These are phyloP conservation scores for Fistulifera pelliculosa DNA, from an alignment of 108 stramenopile genomes.

Conservation along the genomic window DNA sequence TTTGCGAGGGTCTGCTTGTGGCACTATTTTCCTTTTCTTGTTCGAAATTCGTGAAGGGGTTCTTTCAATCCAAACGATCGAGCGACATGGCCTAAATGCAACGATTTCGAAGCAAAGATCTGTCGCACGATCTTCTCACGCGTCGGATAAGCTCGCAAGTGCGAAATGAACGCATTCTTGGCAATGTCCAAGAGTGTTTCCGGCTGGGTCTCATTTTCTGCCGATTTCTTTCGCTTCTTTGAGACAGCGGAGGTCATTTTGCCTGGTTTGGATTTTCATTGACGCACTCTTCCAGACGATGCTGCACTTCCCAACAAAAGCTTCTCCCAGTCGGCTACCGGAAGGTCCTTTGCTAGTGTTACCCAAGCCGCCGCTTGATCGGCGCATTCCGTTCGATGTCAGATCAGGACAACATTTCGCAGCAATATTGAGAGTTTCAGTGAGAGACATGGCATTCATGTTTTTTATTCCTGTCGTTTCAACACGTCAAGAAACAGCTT, in stretches of 20 bases:
- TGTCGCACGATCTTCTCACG: conserved; percentile 77
- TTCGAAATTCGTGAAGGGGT: conserved; percentile 53
- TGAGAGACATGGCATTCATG: conserved; percentile 48
- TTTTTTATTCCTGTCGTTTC: conserved; percentile 44
- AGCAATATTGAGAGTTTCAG: conserved; percentile 57
- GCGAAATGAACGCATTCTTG: conserved; percentile 61
- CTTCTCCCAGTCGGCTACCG: conserved; percentile 12
- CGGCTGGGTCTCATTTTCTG: conserved; percentile 16
- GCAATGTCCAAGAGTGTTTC: conserved; percentile 51
- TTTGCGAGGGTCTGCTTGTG: too few species aligned
- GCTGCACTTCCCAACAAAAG: conserved; percentile 55
- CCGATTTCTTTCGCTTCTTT: conserved; percentile 17
- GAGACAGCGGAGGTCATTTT: conserved; percentile 3
- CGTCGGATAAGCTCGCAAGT: conserved; percentile 77
- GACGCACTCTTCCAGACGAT: conserved; percentile 38
- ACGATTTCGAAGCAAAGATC: conserved; percentile 70
- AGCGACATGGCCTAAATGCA: conserved; percentile 84
- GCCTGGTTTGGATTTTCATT: conserved; percentile 22
- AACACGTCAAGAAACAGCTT: conserved; percentile 73
- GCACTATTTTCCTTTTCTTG: not conserved
- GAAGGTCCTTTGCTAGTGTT: not conserved
- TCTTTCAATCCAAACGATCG: conserved; percentile 79
- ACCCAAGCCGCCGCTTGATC: conserved; percentile 5
- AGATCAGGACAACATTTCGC: conserved; percentile 42
- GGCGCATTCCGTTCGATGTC: conserved; percentile 39